phyloP scores from a whole-genome alignment of 108 stramenopile genomes.

The Craspedostauros australis region DNA sequence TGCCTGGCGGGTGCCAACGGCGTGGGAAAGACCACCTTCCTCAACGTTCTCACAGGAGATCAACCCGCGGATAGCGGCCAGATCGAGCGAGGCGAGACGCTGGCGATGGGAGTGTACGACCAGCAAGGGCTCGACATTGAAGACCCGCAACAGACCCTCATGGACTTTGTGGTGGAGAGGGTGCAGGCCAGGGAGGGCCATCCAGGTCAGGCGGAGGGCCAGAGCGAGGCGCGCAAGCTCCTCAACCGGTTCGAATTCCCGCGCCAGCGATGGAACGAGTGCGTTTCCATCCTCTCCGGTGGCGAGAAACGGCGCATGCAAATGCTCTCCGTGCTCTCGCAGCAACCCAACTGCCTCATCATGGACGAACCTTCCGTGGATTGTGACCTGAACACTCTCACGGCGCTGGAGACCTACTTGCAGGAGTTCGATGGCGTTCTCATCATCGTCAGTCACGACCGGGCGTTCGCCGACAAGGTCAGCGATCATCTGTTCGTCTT shows the following conservation, averaged over 20 bases:
- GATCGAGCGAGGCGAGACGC: constrained; percentile 71
- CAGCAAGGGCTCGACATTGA: constrained; percentile 63
- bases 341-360: constrained; percentile 71
- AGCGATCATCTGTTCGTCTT: constrained; percentile 88
- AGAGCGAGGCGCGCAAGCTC: constrained; percentile 71
- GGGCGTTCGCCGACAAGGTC: constrained; percentile 90
- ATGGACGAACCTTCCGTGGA: constrained; percentile 68
- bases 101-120: constrained; percentile 79
- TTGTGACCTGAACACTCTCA: constrained; percentile 74
- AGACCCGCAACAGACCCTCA: constrained; percentile 53
- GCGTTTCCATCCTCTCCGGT: constrained; percentile 68
- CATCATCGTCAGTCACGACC: constrained; percentile 91
- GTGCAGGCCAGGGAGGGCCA: constrained; percentile 53
- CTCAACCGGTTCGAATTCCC: constrained; percentile 73
- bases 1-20: constrained; percentile 82
- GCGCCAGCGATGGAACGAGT: constrained; percentile 58
- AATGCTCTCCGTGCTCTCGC: constrained; percentile 52
- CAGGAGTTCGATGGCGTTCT: constrained; percentile 83
- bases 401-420: constrained; percentile 75
- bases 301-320: constrained; percentile 81
- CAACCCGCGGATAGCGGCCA: constrained; percentile 44
- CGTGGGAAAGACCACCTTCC: constrained; percentile 61
- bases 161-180: constrained; percentile 69
- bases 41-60: constrained; percentile 53
- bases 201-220: constrained; percentile 11